These are phyloP conservation scores for Cryptosporidium sp. DNA, from an alignment of 169 alveolate genomes.

Conservation along the genomic window DNA sequence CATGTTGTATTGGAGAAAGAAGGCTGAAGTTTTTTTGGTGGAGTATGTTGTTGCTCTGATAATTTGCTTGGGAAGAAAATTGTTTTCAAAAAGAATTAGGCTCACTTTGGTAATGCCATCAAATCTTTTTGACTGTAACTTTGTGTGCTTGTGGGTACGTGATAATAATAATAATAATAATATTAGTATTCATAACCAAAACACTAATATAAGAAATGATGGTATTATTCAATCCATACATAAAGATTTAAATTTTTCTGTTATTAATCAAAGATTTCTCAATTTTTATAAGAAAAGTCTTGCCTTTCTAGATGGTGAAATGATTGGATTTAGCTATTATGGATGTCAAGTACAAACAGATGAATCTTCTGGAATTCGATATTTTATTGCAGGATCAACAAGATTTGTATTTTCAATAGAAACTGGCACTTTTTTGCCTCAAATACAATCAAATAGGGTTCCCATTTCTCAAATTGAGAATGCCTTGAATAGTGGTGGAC, in stretches of 20 bases:
- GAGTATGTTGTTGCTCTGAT: constrained; percentile 9
- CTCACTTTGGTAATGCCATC: constrained; percentile 17
- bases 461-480: neutral
- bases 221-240: neutral
- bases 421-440: constrained; percentile 31
- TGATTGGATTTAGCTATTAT: constrained; percentile 8
- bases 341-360: constrained; percentile 3
- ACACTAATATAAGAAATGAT: neutral
- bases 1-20: constrained; percentile 21
- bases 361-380: constrained; percentile 46
- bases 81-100: neutral
- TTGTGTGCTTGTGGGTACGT: constrained; percentile 29
- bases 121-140: constrained; percentile 24
- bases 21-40: constrained; percentile 41
- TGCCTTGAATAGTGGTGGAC: constrained; percentile 30
- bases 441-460: constrained; percentile 24
- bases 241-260: neutral
- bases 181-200: too few species aligned
- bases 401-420: constrained; percentile 46
- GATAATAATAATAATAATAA: neutral
- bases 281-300: neutral
- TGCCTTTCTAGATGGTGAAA: neutral
- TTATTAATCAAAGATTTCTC: neutral
- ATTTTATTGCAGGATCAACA: constrained; percentile 35
- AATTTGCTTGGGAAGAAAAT: constrained; percentile 33